phyloP scores from a whole-genome alignment of 352 stramenopile species.

The Phytopythium cucurbitacearum region DNA sequence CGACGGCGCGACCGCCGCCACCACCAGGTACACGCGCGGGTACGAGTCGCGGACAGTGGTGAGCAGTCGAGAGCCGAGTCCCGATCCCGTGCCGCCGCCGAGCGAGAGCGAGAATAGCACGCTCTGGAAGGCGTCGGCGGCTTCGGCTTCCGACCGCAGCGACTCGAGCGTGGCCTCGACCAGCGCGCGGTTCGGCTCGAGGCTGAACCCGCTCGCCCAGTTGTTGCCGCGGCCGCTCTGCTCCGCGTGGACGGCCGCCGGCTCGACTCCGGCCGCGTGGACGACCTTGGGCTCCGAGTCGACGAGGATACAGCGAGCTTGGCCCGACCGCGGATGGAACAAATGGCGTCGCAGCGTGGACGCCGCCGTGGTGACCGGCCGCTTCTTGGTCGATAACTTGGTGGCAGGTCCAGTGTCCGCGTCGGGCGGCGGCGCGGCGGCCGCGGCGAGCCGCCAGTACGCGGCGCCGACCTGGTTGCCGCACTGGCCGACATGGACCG shows the following conservation, averaged over 20 bases:
- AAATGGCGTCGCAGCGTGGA: slow-evolving; percentile 14
- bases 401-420: background rate
- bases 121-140: slow-evolving; percentile 64
- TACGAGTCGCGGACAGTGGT: slow-evolving; percentile 80
- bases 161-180: slow-evolving; percentile 59
- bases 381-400: background rate
- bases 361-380: background rate
- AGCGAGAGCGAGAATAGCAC: slow-evolving; percentile 76
- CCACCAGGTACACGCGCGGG: slow-evolving; percentile 60
- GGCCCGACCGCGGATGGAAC: slow-evolving; percentile 34
- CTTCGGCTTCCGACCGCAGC: slow-evolving; percentile 66
- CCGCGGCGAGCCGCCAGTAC: slow-evolving; percentile 47
- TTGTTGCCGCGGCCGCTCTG: slow-evolving; percentile 83
- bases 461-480: slow-evolving; percentile 73
- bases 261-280: slow-evolving; percentile 17
- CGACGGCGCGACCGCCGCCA: slow-evolving; percentile 67
- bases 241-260: slow-evolving; percentile 51
- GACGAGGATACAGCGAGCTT: slow-evolving; percentile 68
- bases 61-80: slow-evolving; percentile 78
- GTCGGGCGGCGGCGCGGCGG: background rate
- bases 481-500: slow-evolving; percentile 73
- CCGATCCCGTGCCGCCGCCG: slow-evolving; percentile 75
- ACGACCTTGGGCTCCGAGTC: slow-evolving; percentile 80
- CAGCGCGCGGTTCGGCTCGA: slow-evolving; percentile 19
- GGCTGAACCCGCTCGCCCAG: slow-evolving; percentile 87